Evolutionary conservation across 352 stramenopile genomes (phyloP), one percentile per base, ranked within the genome.

Genomic region (Phytophthora agathidicida): DNA sequence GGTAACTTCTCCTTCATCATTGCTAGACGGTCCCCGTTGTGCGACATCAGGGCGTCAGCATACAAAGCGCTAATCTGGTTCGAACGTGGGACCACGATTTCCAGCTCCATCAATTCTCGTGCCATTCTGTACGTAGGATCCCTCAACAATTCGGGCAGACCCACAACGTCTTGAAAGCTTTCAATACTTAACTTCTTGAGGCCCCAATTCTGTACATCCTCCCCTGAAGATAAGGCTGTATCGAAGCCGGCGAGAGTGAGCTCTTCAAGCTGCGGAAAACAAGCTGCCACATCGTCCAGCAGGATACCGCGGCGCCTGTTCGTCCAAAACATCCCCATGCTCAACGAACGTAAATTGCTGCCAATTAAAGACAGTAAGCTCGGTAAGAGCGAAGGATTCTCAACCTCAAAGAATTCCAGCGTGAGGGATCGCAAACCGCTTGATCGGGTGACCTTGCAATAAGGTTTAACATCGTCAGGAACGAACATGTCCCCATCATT

Each of bases 121-220:
- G 47, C 32, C 17, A 65, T 52, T 30, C 30, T 24, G 19, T 26
- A 43, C 7, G 10, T 16, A 5, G 45, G 17, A 20, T 57, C 36
- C 20, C 45, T 44, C 16, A 63, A 42, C 9, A 20, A 63, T n/a
- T 44, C 23, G 11, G 23, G 13, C 14, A 60, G 39, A 4, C 51
- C 39, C 14, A 22, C 16, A 7, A 45, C 32, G 14, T 61, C 26
- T 22, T 46, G 16, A 14, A 14, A 45, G 9, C 17, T 42, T 16
- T 38, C 11, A n/a, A 59, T 51, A 2, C 31, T 10, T n/a, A 65
- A 36, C 13, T 57, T 57, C 23, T 46, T 65, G 13, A 65, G 7
- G 5, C 37, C 17, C 56, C 56, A 65, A 3, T n/a, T 44, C 3
- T 7, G 36, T 13, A 64, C 2, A 0, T 9, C 28, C 14, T 32